Evolutionary conservation across 75 land plant species (phyloP), one percentile per base, ranked within the genome.

Genomic region (Pinus taeda): DNA sequence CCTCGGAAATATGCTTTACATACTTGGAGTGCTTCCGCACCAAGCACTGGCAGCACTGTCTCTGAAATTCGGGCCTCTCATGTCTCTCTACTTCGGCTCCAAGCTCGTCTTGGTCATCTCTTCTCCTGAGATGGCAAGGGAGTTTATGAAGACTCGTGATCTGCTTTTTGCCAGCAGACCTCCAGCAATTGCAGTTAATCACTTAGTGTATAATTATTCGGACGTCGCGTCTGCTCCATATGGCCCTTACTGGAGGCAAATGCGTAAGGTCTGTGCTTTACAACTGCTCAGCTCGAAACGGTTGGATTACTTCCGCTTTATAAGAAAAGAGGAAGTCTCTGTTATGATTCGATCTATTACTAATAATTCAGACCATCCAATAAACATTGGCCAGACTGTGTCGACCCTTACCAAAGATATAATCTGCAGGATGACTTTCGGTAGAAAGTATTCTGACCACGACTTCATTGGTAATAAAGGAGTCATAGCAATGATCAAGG

Each of bases 171-270:
- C 89, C 49, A 88, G 87, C 76, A 85, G 95, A 9, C 89, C 93
- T 2, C 87, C 93, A 22, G 81, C 84, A 57, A 74, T 83, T 37
- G 87, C 93, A 78, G 82, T 82, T 71, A 62, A 64, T 11, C 85
- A 82, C 78, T 73, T 92, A 4, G 82, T 86, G 53, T 87, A 92
- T 83, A 83, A 86, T 76, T 75, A 81, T 2, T 81, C 88, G 11
- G 92, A 89, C 82, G 83, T 92, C 83, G 90, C 83, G 15, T 89
- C 83, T 63, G 88, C 92, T 33, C 78, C 89, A 75, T 86, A 88
- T 79, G 90, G 92, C 26, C 95, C 90, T 9, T 86, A 86, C 74
- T 93, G 95, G 95, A 81, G 90, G 49, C 88, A 86, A 78, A 90
- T 93, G 90, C 79, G 92, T 3, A 90, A 93, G 85, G 74, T 93